Conservation (phyloP, 306 rosid species). For the Medicago ruthenica region DNA sequence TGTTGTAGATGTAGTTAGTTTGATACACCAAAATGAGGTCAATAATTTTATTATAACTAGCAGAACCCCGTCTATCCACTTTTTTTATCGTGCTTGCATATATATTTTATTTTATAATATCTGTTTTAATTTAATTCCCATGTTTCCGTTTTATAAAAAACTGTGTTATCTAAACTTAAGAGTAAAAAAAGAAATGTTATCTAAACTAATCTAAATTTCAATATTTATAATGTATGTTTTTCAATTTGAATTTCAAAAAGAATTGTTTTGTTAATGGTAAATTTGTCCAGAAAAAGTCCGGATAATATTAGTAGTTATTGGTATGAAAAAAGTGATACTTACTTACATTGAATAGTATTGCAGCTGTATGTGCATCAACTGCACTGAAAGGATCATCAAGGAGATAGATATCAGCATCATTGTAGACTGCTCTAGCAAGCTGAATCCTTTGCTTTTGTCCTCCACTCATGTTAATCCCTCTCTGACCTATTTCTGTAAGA, state of each 20-base stretch:
- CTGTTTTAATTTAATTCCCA: too few species aligned
- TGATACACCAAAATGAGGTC: background rate
- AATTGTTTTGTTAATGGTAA: too few species aligned
- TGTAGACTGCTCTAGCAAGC: background rate
- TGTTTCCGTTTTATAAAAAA: too few species aligned
- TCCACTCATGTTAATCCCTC: background rate
- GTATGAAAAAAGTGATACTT: background rate
- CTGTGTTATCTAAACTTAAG: too few species aligned
- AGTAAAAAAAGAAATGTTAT: too few species aligned
- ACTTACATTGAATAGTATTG: conserved; percentile 68
- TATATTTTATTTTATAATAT: too few species aligned
- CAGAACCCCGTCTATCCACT: background rate
- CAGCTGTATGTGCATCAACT: conserved; percentile 69
- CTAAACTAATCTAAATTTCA: too few species aligned
- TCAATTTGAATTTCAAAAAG: too few species aligned
- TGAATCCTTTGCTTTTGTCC: conserved; percentile 8
- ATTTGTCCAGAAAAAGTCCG: too few species aligned
- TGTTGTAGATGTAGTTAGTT: conserved; percentile 24
- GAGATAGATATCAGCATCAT: background rate
- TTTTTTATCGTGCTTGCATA: too few species aligned
- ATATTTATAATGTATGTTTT: too few species aligned
- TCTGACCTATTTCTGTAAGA: conserved; percentile 3
- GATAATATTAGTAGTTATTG: too few species aligned
- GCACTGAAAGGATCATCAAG: conserved; percentile 13
- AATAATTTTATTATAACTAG: background rate